A percentile compares a stretch with the other conserved stretches of the same genome.
Conservation (phyloP, 306 rosid species). For the Castanospermum australe region DNA sequence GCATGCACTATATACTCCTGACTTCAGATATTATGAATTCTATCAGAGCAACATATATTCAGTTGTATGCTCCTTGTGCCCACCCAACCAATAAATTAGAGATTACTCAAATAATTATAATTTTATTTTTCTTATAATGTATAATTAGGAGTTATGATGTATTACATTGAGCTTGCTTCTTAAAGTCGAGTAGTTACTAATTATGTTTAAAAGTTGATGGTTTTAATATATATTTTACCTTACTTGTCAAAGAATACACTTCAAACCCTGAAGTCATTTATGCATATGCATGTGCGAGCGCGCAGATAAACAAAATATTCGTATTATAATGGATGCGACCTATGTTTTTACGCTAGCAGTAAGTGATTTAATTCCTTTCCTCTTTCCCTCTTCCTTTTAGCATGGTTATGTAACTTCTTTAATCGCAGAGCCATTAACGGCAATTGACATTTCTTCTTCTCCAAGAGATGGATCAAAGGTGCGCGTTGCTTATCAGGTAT, state of each 20-base stretch:
- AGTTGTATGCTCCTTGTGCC: neutral
- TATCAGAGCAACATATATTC: neutral
- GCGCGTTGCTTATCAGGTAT: conserved; percentile 90
- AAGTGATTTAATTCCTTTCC: neutral
- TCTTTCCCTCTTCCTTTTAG: neutral
- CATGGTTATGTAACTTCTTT: conserved; percentile 16
- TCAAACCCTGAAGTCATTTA: neutral
- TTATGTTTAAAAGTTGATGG: neutral
- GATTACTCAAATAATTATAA: neutral
- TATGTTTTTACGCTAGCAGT: conserved; percentile 12
- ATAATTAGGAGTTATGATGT: neutral
- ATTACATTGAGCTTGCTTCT: neutral
- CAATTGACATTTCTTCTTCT: conserved; percentile 41
- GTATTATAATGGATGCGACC: neutral
- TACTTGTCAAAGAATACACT: neutral
- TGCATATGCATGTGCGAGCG: neutral
- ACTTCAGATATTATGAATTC: conserved; percentile 17
- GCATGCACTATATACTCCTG: neutral
- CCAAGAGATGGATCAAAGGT: conserved; percentile 64
- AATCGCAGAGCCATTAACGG: conserved; percentile 75
- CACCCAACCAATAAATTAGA: neutral
- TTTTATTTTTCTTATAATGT: neutral
- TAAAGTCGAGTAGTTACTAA: neutral
- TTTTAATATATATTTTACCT: neutral
- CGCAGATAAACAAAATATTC: neutral